Evolutionary conservation across 208 protist genomes (phyloP), one percentile per base, ranked within the genome.

Genomic region (Crithidia thermophila): DNA sequence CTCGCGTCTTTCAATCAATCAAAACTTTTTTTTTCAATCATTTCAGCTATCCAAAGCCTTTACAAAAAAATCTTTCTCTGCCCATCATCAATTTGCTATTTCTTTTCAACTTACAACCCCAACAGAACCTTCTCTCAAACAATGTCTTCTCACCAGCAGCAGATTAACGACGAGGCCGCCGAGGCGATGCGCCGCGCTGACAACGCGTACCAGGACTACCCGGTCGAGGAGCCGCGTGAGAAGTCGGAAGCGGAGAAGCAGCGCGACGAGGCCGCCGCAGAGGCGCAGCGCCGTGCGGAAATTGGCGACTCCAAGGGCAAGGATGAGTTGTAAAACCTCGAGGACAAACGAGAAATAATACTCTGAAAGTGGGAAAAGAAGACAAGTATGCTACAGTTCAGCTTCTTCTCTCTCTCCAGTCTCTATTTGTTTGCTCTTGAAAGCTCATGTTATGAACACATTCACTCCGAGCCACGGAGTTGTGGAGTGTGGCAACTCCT

Each of bases 131-230:
- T 20, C 27, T 45, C 42, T 45, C 21, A 39, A 1, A 43, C 21
- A n/a, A 69, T 75, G 69, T 60, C 53, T 30, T 8, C 20, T 23
- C 25, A 49, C 8, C 66, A 74, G 36, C 14, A 65, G 52, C 47
- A 73, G 57, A 79, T 74, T 25, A 62, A 72, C 37, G 58, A 69
- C 28, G 50, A 21, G 14, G 67, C 67, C 3, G 73, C 65, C 3
- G 73, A 58, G 61, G 73, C 73, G 23, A 71, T 72, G 73, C 52
- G 33, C 56, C 30, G 56, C 10, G 67, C 73, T 16, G 73, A 79
- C 31, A 64, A 72, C 51, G 37, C 65, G 49, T 37, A 55, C 23
- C 18, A 30, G 13, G 55, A 52, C 49, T 47, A 52, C 45, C 30
- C 34, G 39, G 30, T 21, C 40, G 70, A 65, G 62, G 40, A 14